Evolutionary conservation across 2,329 filamentous ascomycete genomes (phyloP), one percentile per base, ranked within the genome.

Genomic region (Fonsecaea nubica): DNA sequence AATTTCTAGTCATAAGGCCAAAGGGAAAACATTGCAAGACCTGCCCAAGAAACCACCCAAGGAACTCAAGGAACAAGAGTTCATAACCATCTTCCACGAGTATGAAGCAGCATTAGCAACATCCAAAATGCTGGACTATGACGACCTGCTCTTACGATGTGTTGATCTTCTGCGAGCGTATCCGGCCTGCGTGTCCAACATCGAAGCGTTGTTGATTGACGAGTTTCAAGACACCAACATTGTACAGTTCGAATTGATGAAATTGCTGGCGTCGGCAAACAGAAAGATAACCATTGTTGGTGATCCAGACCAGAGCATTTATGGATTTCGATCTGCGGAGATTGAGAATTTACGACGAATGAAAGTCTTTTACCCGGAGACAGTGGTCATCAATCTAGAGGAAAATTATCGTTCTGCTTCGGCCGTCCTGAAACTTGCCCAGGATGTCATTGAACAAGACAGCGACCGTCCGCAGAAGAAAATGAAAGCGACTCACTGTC

Each of bases 181-280:
- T 71, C 92, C 93, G 0, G 83, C 86, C 13, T 97, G 93, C 74
- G 93, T 97, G 2, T 89, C 89, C 13, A 97, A 97, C 72, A 89
- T 99, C 18, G 89, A 97, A 77, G 88, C 92, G 0, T 93, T 98
- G 6, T 84, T 99, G 54, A 96, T 99, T 69, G 94, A 99, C 76
- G 94, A 99, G 76, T 99, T 97, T 70, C 94, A 99, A 78, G 94
- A 99, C 79, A 98, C 94, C 7, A 99, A 98, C 75, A 87, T 92
- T 21, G 89, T 97, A 4, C 94, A 99, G 77, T 98, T 96, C 74
- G 92, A 97, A 72, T 82, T 99, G 50, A 97, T 97, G 93, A 90
- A 87, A 69, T 84, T 97, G 0, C 89, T 99, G 73, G 92, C 93
- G 1, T 88, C 92, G 67, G 80, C 83, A 25, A 84, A 85, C 52